Evolutionary conservation across 257 asterid genomes (phyloP).

Genomic region (Capsicum chinense): DNA sequence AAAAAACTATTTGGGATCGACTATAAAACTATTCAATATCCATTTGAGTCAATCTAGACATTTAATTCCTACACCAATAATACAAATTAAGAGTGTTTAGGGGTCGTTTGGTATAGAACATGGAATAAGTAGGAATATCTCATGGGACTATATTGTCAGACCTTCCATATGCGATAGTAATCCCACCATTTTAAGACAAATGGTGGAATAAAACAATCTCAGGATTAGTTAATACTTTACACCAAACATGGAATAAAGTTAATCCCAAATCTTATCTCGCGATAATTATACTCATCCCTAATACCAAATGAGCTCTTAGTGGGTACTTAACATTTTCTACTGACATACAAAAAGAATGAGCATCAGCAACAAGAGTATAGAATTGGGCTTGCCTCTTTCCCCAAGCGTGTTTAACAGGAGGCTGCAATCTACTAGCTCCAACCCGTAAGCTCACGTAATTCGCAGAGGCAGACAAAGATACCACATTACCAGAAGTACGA

Average conservation of each 20-base stretch:
- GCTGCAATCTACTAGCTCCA: constrained; percentile 49
- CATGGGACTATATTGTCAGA: too few species aligned
- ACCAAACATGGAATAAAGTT: too few species aligned
- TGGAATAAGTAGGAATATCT: too few species aligned
- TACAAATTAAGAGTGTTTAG: neutral
- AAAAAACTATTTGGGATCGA: neutral
- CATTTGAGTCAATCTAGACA: neutral
- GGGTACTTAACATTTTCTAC: neutral
- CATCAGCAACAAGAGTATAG: neutral
- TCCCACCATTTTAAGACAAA: too few species aligned
- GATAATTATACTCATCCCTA: too few species aligned
- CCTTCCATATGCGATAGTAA: too few species aligned
- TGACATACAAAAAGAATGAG: neutral
- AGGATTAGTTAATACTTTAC: too few species aligned
- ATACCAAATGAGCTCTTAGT: neutral
- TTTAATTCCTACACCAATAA: neutral
- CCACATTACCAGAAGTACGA: constrained; percentile 38
- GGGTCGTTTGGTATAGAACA: too few species aligned
- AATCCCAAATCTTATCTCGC: too few species aligned
- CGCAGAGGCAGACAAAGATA: constrained; percentile 65
- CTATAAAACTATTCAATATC: neutral
- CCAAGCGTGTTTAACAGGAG: constrained; percentile 39
- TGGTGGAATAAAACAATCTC: too few species aligned
- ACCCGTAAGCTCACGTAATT: constrained; percentile 62
- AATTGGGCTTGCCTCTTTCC: constrained; percentile 52